Base-by-base conservation (phyloP, 257 asterid species). In the Marsdenia floribunda region DNA sequence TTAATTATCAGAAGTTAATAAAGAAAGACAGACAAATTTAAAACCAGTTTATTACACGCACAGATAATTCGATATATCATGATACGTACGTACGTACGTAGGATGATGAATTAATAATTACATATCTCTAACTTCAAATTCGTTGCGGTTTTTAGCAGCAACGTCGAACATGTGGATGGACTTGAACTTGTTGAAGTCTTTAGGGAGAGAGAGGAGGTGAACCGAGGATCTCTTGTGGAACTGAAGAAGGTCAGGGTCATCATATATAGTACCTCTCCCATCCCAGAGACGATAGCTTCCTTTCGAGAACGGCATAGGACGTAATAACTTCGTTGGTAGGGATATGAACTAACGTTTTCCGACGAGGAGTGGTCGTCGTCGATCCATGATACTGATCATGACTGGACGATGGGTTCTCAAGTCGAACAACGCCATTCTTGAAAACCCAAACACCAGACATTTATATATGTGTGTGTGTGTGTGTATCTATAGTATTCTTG, bases 201-300 rank as follows among this genome's bases (percentile, higher is more conserved):
- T 87, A 0, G 96, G 96, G 47, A 89, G 96, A 11, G 95, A 90
- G 46, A 90, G 89, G 78, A 90, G 93, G 73, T 89, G 86, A 78
- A 89, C 67, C 0, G 91, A 83, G 26, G 96, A 87, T 79, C 86
- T 85, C 75, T 90, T 90, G 22, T 87, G 95, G 79, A 81, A 90
- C 85, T 90, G 96, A 78, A 88, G 78, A 15, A 90, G 86, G 0
- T 86, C 88, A 7, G 90, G 88, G 11, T 88, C 91, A 26, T 85
- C 96, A 63, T n/a, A n/a, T n/a, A n/a, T 90, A 83, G 85, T 90
- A 90, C 81, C 95, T 86, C 77, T 90, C 91, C 96, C 96, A 90
- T 0, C 95, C 95, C 3, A 90, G 83, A 1, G 83, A 78, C 40
- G 73, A 71, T 73, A 90, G 71, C 61, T 76, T 87, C 9, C 83